Percentiles rank a stretch among this genome's conserved stretches.
These are phyloP conservation scores for Hygrocybe coccinea DNA, from an alignment of 768 basidiomycete species.

Conservation along the genomic window DNA sequence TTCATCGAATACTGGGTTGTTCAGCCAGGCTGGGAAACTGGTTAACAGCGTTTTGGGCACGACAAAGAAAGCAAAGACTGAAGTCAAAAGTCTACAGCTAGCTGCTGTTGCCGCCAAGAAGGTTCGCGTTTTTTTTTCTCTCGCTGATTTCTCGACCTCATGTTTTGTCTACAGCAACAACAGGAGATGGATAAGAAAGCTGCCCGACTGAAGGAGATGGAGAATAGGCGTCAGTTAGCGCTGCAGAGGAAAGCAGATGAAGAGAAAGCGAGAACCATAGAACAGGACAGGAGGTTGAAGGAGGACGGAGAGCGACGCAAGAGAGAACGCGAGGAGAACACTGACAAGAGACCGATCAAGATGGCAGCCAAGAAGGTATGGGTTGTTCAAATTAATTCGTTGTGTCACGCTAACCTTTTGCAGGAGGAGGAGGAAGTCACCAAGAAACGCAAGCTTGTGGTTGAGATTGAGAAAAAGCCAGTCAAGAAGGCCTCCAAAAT, in stretches of 20 bases:
- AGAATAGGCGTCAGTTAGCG: constrained; percentile 67
- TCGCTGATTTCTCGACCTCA: neutral
- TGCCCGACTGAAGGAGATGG: constrained; percentile 72
- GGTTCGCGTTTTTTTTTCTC: constrained; percentile 41
- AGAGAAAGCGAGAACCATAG: constrained; percentile 56
- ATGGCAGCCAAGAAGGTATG: constrained; percentile 52
- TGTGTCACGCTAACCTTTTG: constrained; percentile 6
- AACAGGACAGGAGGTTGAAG: constrained; percentile 67
- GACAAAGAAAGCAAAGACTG: constrained; percentile 66
- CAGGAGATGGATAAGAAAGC: constrained; percentile 80
- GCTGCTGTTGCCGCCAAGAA: constrained; percentile 85
- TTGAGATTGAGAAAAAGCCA: constrained; percentile 51
- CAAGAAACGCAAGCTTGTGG: constrained; percentile 64
- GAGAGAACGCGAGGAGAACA: constrained; percentile 73
- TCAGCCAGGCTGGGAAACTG: constrained; percentile 66
- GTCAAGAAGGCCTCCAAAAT: constrained; percentile 45
- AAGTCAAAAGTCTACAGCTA: constrained; percentile 77
- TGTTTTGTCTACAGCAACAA: constrained; percentile 61
- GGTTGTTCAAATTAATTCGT: neutral
- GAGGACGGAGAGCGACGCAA: constrained; percentile 76
- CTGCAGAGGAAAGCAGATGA: constrained; percentile 75
- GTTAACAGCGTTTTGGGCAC: constrained; percentile 62
- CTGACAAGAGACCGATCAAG: constrained; percentile 63
- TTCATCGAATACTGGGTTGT: constrained; percentile 55
- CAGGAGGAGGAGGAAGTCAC: constrained; percentile 60